These are phyloP conservation scores for Agaricus subrufescens DNA, from an alignment of 768 basidiomycete species.

Conservation along the genomic window DNA sequence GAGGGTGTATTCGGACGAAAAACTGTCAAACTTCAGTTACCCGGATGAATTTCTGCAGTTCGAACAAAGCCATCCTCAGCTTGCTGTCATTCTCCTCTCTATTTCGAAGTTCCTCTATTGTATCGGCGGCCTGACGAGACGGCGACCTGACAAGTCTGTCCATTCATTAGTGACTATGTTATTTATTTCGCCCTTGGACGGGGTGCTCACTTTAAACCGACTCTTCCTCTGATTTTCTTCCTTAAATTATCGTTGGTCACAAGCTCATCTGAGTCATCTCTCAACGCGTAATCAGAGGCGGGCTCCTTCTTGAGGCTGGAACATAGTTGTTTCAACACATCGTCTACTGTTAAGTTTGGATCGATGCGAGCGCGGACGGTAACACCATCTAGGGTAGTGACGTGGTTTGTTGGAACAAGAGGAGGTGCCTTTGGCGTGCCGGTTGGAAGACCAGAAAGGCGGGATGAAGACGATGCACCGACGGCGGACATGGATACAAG, in stretches of 20 bases:
- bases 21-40: constrained; percentile 27
- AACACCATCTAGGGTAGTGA: constrained; percentile 69
- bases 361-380: constrained; percentile 84
- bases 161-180: constrained; percentile 5
- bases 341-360: constrained; percentile 76
- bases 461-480: constrained; percentile 23
- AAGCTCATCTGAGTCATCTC: constrained; percentile 79
- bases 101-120: constrained; percentile 59
- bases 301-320: constrained; percentile 74
- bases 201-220: constrained; percentile 63
- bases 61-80: constrained; percentile 67
- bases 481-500: constrained; percentile 23
- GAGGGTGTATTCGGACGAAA: neutral
- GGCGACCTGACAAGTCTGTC: constrained; percentile 76
- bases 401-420: constrained; percentile 80
- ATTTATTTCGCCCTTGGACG: neutral
- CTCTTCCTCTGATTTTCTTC: constrained; percentile 75
- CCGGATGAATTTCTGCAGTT: constrained; percentile 74
- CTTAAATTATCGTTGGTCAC: constrained; percentile 86
- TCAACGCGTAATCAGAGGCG: constrained; percentile 66
- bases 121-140: constrained; percentile 72
- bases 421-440: constrained; percentile 37
- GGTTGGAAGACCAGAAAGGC: constrained; percentile 29
- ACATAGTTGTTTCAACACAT: constrained; percentile 81
- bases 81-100: constrained; percentile 42